Evolutionary conservation across 192 early-diverging fungal species (phyloP), one percentile per base, ranked within the genome.

Genomic region (Mortierella alpina): DNA sequence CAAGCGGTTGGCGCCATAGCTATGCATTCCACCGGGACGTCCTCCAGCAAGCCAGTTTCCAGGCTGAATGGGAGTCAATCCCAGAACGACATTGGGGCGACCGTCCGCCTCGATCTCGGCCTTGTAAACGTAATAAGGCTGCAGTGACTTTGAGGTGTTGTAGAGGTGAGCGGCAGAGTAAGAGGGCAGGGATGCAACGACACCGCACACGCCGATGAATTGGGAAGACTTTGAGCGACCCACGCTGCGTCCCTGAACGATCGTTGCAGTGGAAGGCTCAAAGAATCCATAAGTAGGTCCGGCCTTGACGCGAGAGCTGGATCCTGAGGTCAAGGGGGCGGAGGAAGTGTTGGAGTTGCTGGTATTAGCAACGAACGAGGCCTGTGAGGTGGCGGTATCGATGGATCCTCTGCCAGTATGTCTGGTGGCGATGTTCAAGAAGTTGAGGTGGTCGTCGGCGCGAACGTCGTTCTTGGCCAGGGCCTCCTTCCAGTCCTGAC

Each of bases 161-260:
- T 82, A 82, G 10, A 86, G 61, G 68, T 84, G 64, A 63, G 83
- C 79, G 6, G 60, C 22, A 17, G 82, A 79, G 39, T 82, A 55
- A 7, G 62, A 63, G 10, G 85, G 85, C 48, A 93, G 68, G 9
- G 58, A 55, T 13, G 88, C 91, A 20, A 91, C 79, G 13, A 93
- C 84, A 44, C 93, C 93, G 46, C 85, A 85, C 51, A 94, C 85
- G 31, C 91, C 93, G 44, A 92, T 87, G 42, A 88, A 82, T 54
- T 86, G 90, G 47, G 41, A 72, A 39, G 41, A 22, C 18, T 54
- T 52, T 13, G 53, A 23, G 20, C 61, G 59, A 23, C 89, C 90
- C 14, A 94, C 73, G 41, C 90, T 82, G 61, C 93, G 90, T 58
- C 93, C 93, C 60, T 91, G 77, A 2, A 94, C 88, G 18, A 70